Conservation (phyloP, 2,329 filamentous ascomycete species). For the Exophiala sideris region DNA sequence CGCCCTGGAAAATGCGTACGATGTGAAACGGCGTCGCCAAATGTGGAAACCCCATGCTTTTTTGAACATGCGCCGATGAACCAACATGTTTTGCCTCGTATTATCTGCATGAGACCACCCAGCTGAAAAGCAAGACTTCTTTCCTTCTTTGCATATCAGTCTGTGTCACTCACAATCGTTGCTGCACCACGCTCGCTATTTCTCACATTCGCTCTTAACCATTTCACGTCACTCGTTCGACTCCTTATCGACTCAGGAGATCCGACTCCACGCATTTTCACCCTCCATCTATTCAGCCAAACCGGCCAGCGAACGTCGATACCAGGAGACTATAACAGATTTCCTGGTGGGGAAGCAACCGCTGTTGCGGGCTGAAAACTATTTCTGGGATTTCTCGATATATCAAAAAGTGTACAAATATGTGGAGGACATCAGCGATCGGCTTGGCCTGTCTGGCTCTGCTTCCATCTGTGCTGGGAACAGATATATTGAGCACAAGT, state of each 20-base stretch:
- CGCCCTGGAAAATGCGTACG: not conserved
- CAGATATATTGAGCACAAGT: slow-evolving; percentile 72
- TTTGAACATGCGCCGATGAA: not conserved
- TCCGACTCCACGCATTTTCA: not conserved
- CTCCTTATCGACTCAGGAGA: not conserved
- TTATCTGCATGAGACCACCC: slow-evolving; percentile 10
- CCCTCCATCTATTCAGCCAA: not conserved
- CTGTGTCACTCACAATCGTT: too few relatives aligned
- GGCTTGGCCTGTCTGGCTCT: slow-evolving; percentile 22
- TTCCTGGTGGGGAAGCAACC: too few relatives aligned
- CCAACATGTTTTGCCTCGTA: slow-evolving; percentile 10
- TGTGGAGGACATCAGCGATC: slow-evolving; percentile 18
- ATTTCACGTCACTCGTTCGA: slow-evolving; percentile 12
- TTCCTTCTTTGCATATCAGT: slow-evolving; percentile 12
- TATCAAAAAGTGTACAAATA: slow-evolving; percentile 7
- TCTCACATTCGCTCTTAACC: slow-evolving; percentile 12
- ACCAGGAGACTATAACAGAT: too few relatives aligned
- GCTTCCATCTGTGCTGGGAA: slow-evolving; percentile 51
- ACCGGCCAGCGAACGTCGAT: too few relatives aligned
- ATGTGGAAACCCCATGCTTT: slow-evolving; percentile 9
- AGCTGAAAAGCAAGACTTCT: slow-evolving; percentile 18
- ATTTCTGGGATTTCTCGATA: not conserved
- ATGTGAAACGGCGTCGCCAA: slow-evolving; percentile 19
- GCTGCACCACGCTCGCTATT: slow-evolving; percentile 1
- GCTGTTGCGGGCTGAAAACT: not conserved